These are phyloP conservation scores for Starmerella kuoi DNA, from an alignment of 805 yeast genomes.

Conservation along the genomic window DNA sequence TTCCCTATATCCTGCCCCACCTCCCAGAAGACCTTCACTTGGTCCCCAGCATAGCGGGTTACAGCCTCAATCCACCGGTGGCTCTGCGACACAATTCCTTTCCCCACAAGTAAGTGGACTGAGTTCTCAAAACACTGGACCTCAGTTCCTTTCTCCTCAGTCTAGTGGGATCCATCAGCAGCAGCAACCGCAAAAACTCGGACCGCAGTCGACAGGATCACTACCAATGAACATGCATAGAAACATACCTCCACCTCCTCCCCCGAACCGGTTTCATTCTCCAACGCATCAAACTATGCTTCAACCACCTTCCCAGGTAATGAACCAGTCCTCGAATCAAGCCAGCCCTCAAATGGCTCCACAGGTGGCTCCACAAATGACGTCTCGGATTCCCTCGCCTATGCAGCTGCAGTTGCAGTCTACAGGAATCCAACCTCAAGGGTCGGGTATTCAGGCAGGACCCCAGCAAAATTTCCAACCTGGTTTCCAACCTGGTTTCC, in stretches of 20 bases:
- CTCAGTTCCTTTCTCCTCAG: conserved; percentile 1
- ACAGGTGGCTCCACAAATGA: conserved; percentile 1
- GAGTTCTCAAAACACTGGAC: neutral
- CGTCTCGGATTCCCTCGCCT: conserved; percentile 2
- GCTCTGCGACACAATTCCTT: conserved; percentile 1
- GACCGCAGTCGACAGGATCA: conserved; percentile 14
- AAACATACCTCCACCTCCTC: conserved; percentile 8
- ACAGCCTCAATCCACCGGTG: too few relatives aligned
- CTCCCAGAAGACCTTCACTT: conserved; percentile 1
- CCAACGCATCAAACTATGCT: neutral
- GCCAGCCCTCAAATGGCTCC: neutral
- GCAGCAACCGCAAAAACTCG: conserved; percentile 2
- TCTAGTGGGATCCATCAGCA: conserved; percentile 2
- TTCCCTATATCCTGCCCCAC: conserved; percentile 4
- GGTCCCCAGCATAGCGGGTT: conserved; percentile 2
- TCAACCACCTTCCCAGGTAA: conserved; percentile 2
- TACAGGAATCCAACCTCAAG: neutral
- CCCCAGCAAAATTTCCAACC: too few relatives aligned
- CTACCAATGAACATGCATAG: conserved; percentile 11
- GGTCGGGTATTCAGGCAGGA: neutral
- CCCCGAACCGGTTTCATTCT: conserved; percentile 3
- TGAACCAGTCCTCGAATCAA: neutral
- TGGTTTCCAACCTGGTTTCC: too few relatives aligned
- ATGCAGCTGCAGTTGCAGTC: conserved; percentile 9
- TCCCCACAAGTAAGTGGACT: conserved; percentile 2